These are phyloP conservation scores for Skeletonema tropicum DNA, from an alignment of 108 stramenopile genomes.

Conservation along the genomic window DNA sequence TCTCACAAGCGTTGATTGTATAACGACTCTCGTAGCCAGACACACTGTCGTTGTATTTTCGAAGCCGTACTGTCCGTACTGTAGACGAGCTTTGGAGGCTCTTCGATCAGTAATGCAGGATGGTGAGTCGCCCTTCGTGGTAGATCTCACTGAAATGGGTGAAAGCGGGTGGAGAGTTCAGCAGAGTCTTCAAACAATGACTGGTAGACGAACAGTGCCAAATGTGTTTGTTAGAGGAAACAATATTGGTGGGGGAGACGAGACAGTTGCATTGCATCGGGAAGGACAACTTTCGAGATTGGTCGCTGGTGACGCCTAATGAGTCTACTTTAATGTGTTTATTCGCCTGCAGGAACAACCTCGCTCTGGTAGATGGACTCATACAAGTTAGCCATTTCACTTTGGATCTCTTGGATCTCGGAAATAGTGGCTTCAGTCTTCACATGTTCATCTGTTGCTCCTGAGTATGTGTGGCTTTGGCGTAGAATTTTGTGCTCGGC, in stretches of 20 bases:
- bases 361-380: too few relatives aligned
- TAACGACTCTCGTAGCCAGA: constrained; percentile 53
- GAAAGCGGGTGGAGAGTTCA: constrained; percentile 58
- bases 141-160: constrained; percentile 60
- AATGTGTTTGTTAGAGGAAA: constrained; percentile 89
- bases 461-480: too few relatives aligned
- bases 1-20: constrained; percentile 50
- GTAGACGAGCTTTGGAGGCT: constrained; percentile 62
- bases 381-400: too few relatives aligned
- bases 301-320: too few relatives aligned
- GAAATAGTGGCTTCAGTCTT: too few relatives aligned
- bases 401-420: too few relatives aligned
- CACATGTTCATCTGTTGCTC: too few relatives aligned
- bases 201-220: constrained; percentile 90
- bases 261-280: constrained; percentile 48
- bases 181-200: constrained; percentile 58
- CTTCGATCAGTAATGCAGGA: constrained; percentile 24
- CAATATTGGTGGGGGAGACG: constrained; percentile 86
- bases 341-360: too few relatives aligned
- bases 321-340: too few relatives aligned
- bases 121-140: constrained; percentile 47
- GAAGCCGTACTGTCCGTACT: constrained; percentile 78
- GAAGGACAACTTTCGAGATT: constrained; percentile 12
- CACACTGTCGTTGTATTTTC: constrained; percentile 82
- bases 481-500: too few relatives aligned